A percentile compares a stretch with the other conserved stretches of the same genome.
phyloP scores from a whole-genome alignment of 305 asterid genomes.

The Petunia hybrid region DNA sequence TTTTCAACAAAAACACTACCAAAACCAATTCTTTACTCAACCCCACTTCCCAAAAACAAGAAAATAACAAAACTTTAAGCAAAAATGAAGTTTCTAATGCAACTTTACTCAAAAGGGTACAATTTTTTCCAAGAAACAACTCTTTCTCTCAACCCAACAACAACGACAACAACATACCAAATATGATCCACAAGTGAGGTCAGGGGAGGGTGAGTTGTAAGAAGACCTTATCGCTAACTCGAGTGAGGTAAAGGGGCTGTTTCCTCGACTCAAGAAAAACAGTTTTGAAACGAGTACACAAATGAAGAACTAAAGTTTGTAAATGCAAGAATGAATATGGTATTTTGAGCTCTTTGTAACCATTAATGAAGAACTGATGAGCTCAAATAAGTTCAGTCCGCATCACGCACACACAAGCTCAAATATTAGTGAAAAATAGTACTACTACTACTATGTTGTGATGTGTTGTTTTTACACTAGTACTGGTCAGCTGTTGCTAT shows the following conservation, averaged over 20 bases:
- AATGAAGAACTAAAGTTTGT: too few relatives aligned
- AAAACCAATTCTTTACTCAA: neutral
- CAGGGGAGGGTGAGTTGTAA: too few relatives aligned
- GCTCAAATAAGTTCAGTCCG: neutral
- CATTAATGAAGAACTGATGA: neutral
- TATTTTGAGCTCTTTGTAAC: slow-evolving; percentile 26
- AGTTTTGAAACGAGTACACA: too few relatives aligned
- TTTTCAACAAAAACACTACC: slow-evolving; percentile 11
- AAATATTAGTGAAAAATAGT: neutral
- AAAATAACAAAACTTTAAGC: slow-evolving; percentile 8
- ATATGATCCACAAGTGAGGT: too few relatives aligned
- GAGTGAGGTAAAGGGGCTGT: too few relatives aligned
- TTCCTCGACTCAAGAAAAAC: too few relatives aligned
- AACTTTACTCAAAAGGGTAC: too few relatives aligned
- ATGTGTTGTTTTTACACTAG: neutral
- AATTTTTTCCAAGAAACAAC: too few relatives aligned
- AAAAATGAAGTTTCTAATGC: neutral
- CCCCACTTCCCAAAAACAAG: slow-evolving; percentile 7
- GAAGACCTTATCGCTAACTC: too few relatives aligned
- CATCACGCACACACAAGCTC: neutral
- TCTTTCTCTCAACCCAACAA: too few relatives aligned
- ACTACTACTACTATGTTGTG: neutral
- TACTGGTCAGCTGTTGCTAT: slow-evolving; percentile 34
- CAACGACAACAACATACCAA: too few relatives aligned
- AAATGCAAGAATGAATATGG: neutral